A percentile compares a stretch with the other conserved stretches of the same genome.
Evolutionary conservation across 306 rosid genomes (phyloP).

Genomic region (Fragaria vesca): DNA sequence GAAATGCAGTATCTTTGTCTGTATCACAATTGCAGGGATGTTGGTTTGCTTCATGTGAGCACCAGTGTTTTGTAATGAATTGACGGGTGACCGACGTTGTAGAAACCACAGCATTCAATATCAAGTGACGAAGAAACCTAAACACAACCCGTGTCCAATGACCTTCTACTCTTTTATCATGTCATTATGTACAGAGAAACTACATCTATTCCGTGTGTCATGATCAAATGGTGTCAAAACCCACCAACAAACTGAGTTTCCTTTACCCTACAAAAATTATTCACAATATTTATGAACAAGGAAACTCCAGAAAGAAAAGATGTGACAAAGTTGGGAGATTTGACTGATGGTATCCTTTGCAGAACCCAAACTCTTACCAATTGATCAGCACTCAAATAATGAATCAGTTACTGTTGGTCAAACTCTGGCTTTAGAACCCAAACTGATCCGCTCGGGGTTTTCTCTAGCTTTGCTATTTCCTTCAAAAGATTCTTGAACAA

Average conservation of each 20-base stretch:
- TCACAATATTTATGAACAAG: background rate
- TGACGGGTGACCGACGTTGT: background rate
- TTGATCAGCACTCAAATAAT: background rate
- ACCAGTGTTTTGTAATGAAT: background rate
- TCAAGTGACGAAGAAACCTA: background rate
- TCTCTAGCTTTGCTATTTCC: slow-evolving; percentile 79
- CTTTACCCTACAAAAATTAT: background rate
- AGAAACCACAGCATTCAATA: background rate
- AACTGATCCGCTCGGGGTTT: slow-evolving; percentile 54
- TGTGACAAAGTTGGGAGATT: background rate
- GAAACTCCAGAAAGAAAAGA: background rate
- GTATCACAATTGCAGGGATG: background rate
- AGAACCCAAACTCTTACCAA: background rate
- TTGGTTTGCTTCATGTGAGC: background rate
- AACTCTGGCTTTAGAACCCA: slow-evolving; percentile 90
- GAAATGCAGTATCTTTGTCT: background rate
- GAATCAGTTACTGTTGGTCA: slow-evolving; percentile 27
- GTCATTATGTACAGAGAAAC: slow-evolving; percentile 8
- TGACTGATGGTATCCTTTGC: background rate
- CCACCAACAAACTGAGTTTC: background rate
- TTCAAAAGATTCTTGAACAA: slow-evolving; percentile 88
- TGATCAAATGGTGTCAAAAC: slow-evolving; percentile 9
- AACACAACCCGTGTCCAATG: background rate
- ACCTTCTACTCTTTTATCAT: background rate
- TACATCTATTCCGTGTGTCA: background rate